A percentile compares a stretch with the other conserved stretches of the same genome.
Conservation (phyloP, 441 rosid genomes). For the Caryocar brasiliense region DNA sequence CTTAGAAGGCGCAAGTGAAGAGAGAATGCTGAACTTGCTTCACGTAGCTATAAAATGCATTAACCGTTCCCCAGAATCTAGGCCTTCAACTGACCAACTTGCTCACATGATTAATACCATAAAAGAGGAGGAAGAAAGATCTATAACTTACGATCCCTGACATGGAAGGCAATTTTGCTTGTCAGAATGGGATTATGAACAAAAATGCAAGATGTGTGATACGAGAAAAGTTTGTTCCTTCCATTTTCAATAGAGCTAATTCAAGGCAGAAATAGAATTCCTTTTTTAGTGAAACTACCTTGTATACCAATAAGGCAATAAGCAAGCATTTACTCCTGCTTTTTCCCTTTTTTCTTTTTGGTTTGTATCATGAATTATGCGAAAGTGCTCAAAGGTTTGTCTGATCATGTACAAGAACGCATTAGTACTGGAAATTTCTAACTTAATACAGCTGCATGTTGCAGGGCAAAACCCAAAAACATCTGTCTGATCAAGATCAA, state of each 20-base stretch:
- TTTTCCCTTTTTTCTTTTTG: background rate
- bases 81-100: conserved; percentile 40
- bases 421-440: too few species aligned
- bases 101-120: conserved; percentile 34
- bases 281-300: background rate
- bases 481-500: too few species aligned
- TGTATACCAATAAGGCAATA: background rate
- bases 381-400: too few species aligned
- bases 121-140: conserved; percentile 50
- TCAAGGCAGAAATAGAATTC: background rate
- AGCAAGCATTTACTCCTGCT: background rate
- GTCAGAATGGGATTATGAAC: background rate
- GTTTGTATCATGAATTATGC: background rate
- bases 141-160: conserved; percentile 20
- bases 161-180: background rate
- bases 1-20: conserved; percentile 44
- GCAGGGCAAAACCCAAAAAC: too few species aligned
- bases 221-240: background rate
- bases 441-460: too few species aligned
- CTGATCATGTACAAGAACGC: too few species aligned
- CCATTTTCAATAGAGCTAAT: background rate
- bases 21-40: conserved; percentile 48
- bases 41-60: conserved; percentile 54
- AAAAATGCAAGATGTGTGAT: background rate
- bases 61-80: conserved; percentile 14